Base-by-base conservation (phyloP, 805 yeast species). In the Tetrapisispora pingtungensis region DNA sequence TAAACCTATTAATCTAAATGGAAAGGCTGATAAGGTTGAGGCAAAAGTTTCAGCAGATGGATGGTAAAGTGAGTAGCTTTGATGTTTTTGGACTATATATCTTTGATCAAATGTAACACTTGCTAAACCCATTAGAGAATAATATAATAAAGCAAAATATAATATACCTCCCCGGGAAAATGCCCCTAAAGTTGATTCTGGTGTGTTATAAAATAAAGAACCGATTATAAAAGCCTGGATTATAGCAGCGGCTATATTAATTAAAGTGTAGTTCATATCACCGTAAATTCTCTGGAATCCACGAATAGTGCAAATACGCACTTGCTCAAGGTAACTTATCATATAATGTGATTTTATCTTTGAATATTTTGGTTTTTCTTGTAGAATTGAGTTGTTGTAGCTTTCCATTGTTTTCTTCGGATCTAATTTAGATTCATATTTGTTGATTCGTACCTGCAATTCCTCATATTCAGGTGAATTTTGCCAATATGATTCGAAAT, bases 21-120 rank as follows among this genome's bases (percentile, higher is more conserved):
- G 89, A 49, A 84, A 61, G 39, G 77, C 80, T 2, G 85, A 71
- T 2, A 81, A 45, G 33, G 79, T 68, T 6, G 77, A 69, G 0
- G 86, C 81, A 1, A 84, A 52, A 1, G 87, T 83, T 56, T 84
- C 90, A 5, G 85, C 79, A n/a, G 88, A 72, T 3, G 89, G 89
- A 46, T 79, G 78, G 58, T 81, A 85, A 46, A 84, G 70, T 0
- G 86, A 78, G 54, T 80, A 84, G 44, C 74, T 72, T 55, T 80
- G 78, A 57, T 85, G 95, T 55, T 84, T 84, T 54, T 74, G 75
- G 19, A 81, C 73, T 50, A 85, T 77, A 41, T 78, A 73, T 51
- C 83, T 71, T 31, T 75, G 70, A 19, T 66, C 73, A 52, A 77
- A 69, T 56, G 73, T 60, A 27, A 73, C 64, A 48, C 72, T 75